Conservation (phyloP, 2,329 filamentous ascomycete species). For the Penicillium sp. region DNA sequence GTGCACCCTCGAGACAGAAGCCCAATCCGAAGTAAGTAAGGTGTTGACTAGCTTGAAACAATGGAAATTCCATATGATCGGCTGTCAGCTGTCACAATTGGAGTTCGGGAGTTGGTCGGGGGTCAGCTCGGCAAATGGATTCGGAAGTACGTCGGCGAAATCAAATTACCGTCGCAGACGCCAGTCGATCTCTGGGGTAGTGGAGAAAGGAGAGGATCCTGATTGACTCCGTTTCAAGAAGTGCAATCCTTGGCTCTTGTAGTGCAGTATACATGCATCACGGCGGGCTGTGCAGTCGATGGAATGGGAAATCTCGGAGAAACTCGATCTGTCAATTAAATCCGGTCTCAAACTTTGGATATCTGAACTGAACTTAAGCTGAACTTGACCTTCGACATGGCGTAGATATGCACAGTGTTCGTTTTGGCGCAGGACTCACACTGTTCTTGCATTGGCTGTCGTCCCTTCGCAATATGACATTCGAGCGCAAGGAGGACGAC, state of each 20-base stretch:
- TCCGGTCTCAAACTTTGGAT: slow-evolving; percentile 5
- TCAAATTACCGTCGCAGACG: neutral
- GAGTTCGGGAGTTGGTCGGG: slow-evolving; percentile 18
- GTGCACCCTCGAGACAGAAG: neutral
- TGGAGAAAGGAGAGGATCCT: neutral
- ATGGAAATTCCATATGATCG: too few species aligned
- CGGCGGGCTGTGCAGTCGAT: neutral
- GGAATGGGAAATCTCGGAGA: slow-evolving; percentile 22
- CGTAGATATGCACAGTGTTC: neutral
- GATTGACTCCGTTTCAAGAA: neutral
- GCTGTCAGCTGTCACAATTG: too few species aligned
- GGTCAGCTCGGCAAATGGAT: slow-evolving; percentile 7
- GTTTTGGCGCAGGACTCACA: neutral
- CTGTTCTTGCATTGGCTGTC: slow-evolving; percentile 8
- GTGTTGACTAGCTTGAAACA: too few species aligned
- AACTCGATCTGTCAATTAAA: slow-evolving; percentile 10
- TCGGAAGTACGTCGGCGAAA: slow-evolving; percentile 26
- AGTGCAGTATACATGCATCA: too few species aligned
- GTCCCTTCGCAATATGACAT: slow-evolving; percentile 8
- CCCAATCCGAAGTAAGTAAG: too few species aligned
- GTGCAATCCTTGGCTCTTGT: neutral
- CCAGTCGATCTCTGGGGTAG: neutral
- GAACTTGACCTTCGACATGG: too few species aligned
- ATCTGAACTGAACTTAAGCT: neutral
- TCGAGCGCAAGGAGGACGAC: neutral